A percentile compares a stretch with the other conserved stretches of the same genome.
Conservation (phyloP, 1,284 basidiomycete species). For the Peniophora sp. region DNA sequence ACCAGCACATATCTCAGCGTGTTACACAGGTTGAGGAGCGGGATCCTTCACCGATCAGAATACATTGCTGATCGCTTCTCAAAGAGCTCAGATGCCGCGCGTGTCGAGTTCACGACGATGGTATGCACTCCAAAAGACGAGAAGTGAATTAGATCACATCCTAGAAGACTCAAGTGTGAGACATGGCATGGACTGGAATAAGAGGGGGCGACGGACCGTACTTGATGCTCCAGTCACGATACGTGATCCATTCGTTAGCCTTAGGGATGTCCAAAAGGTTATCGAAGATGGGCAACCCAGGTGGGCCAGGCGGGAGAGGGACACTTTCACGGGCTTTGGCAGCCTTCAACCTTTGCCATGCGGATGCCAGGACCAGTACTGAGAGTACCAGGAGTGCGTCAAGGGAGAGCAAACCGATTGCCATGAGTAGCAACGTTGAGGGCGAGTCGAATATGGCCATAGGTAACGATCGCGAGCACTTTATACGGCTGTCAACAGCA, state of each 20-base stretch:
- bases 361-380: no score
- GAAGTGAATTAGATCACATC: background rate
- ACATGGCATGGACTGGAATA: background rate
- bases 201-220: slow-evolving; percentile 11
- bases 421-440: no score
- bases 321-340: background rate
- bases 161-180: background rate
- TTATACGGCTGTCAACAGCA: no score
- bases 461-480: no score
- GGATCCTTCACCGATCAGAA: slow-evolving; percentile 3
- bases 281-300: slow-evolving; percentile 13
- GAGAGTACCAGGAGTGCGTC: no score
- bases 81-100: slow-evolving; percentile 2
- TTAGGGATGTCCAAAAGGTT: slow-evolving; percentile 15
- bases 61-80: slow-evolving; percentile 5
- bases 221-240: slow-evolving; percentile 11
- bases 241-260: slow-evolving; percentile 10
- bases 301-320: slow-evolving; percentile 2
- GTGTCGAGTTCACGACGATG: slow-evolving; percentile 3
- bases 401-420: no score
- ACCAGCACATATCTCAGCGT: no score
- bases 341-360: background rate
- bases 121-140: background rate
- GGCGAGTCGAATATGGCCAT: no score
- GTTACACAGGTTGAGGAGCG: no score